Evolutionary conservation across 305 asterid genomes (phyloP), one percentile per base, ranked within the genome.

Genomic region (Fraxinus floribunda): DNA sequence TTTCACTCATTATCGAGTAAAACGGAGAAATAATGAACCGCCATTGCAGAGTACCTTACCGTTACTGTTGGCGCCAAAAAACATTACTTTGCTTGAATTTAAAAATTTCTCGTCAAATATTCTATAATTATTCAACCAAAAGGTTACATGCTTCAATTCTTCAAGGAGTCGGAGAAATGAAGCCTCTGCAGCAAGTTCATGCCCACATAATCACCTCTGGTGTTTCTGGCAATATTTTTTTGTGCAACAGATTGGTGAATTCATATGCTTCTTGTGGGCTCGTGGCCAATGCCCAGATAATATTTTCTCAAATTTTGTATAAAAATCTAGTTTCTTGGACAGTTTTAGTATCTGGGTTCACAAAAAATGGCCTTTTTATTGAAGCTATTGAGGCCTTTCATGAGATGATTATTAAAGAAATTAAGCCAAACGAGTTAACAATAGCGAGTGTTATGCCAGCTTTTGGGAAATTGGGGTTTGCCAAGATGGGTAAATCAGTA

Each of bases 291-390:
- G 66, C 94, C 89, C 90, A 80, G 85, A 78, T 82, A 30, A 29
- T 88, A n/a, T 90, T 91, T 85, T 88, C 91, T 44, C 82, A 57
- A 44, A 76, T 84, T 24, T 16, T 34, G 77, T 41, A 87, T 35
- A 89, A 85, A 79, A 91, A 87, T 79, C 10, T 91, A 85, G 84
- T 91, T 82, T 88, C 95, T 80, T 91, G 94, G 94, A 90, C 95
- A 38, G 82, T 90, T 82, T 76, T 90, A 74, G 41, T 86, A 71
- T 90, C 92, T 75, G 92, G 95, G 88, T 88, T 89, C 82, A 75
- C 88, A 22, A 90, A 84, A 78, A 88, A 89, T 80, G 90, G 85
- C 62, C 78, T 76, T 77, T 84, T 86, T 73, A 26, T 68, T 68
- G 91, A 91, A 85, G 93, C 95, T 78, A 38, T 87, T 60, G 86